phyloP scores from a whole-genome alignment of 306 rosid genomes.

The Vigna reflexopilosa region DNA sequence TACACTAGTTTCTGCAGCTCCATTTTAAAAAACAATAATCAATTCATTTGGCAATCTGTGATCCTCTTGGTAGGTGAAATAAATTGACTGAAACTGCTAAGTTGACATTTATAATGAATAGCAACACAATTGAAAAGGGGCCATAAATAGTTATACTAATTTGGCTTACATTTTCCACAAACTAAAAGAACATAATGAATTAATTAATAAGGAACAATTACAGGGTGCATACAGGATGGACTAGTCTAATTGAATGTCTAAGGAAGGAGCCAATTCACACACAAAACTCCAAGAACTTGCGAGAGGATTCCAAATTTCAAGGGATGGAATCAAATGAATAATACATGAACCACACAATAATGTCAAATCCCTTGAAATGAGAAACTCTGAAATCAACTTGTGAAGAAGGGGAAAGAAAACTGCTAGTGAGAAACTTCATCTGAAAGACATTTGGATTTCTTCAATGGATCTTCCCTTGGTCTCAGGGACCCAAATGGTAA shows the following conservation, averaged over 20 bases:
- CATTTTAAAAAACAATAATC: background rate
- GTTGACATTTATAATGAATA: background rate
- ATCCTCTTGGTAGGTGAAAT: background rate
- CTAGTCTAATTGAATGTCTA: constrained; percentile 2
- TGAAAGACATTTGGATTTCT: constrained; percentile 89
- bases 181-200: constrained; percentile 37
- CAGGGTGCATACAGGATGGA: constrained; percentile 33
- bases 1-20: background rate
- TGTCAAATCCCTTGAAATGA: constrained; percentile 1
- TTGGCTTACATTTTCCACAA: constrained; percentile 17
- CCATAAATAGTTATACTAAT: background rate
- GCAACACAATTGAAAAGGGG: background rate
- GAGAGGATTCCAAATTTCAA: constrained; percentile 16
- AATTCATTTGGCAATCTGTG: background rate
- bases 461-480: constrained; percentile 93
- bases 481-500: constrained; percentile 86
- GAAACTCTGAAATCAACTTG: constrained; percentile 37
- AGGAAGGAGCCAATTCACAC: background rate
- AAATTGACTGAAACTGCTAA: background rate
- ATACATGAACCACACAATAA: background rate
- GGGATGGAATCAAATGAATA: constrained; percentile 11
- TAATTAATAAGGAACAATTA: constrained; percentile 19
- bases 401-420: constrained; percentile 10
- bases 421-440: constrained; percentile 57
- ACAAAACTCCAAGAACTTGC: constrained; percentile 2